phyloP scores from a whole-genome alignment of 202 grass and related monocot genomes.

The Setaria italica region DNA sequence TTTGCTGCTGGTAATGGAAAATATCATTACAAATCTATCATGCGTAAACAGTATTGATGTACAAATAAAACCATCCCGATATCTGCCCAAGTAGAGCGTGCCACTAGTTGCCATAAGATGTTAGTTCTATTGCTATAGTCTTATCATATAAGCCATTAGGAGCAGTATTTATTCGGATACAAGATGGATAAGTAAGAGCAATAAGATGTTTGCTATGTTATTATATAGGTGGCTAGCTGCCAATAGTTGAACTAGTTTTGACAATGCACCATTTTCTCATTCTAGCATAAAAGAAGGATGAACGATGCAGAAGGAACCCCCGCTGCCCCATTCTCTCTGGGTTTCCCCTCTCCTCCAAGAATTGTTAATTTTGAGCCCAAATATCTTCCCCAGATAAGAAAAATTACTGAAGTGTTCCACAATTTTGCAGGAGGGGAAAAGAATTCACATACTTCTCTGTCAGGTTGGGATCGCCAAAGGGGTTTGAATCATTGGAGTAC shows the following conservation, averaged over 20 bases:
- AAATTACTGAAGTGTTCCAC: neutral
- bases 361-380: neutral
- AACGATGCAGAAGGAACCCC: neutral
- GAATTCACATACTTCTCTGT: slow-evolving; percentile 73
- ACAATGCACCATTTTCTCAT: neutral
- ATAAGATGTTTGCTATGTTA: neutral
- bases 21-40: neutral
- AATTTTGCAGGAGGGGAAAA: neutral
- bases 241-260: slow-evolving; percentile 6
- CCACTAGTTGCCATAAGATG: slow-evolving; percentile 18
- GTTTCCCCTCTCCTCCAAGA: no score
- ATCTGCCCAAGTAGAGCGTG: neutral
- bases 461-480: slow-evolving; percentile 88
- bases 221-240: neutral
- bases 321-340: neutral
- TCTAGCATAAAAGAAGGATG: slow-evolving; percentile 21
- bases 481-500: slow-evolving; percentile 93
- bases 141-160: neutral
- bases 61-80: neutral
- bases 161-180: slow-evolving; percentile 2
- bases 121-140: neutral
- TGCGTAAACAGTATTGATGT: neutral
- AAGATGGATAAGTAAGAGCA: neutral
- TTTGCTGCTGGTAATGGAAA: neutral
- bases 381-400: slow-evolving; percentile 12